These are phyloP conservation scores for Tetrastigma voinierianum DNA, from an alignment of 164 flowering plant genomes.

Conservation along the genomic window DNA sequence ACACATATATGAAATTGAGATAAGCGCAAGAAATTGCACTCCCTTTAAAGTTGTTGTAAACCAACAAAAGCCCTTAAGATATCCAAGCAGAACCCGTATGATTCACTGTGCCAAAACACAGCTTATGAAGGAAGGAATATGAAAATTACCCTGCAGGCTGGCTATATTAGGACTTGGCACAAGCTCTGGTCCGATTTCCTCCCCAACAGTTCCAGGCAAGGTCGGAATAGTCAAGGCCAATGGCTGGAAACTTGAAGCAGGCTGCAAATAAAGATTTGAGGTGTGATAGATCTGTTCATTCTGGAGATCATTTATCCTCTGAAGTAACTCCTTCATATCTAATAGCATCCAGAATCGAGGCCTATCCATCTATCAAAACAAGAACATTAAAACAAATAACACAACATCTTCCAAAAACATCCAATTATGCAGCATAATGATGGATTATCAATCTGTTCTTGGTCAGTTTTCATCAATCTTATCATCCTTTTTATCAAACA, in stretches of 20 bases:
- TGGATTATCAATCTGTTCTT: too few relatives aligned
- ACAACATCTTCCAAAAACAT: too few relatives aligned
- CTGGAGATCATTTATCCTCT: constrained; percentile 58
- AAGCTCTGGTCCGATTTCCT: constrained; percentile 54
- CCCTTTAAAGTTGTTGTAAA: too few relatives aligned
- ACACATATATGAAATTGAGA: too few relatives aligned
- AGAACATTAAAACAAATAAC: too few relatives aligned
- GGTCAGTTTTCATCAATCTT: too few relatives aligned
- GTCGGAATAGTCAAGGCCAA: constrained; percentile 52
- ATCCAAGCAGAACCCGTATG: too few relatives aligned
- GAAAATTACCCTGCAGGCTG: constrained; percentile 60
- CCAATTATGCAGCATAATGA: background rate
- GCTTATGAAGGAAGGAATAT: too few relatives aligned
- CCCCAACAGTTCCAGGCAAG: constrained; percentile 56
- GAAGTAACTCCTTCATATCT: constrained; percentile 73
- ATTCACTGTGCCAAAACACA: too few relatives aligned
- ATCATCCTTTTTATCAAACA: too few relatives aligned
- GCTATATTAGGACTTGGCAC: constrained; percentile 48
- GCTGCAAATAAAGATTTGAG: constrained; percentile 34
- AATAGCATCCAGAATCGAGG: constrained; percentile 76
- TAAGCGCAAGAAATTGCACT: too few relatives aligned
- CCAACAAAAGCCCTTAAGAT: too few relatives aligned
- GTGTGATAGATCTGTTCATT: constrained; percentile 50
- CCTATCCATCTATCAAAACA: constrained; percentile 62
- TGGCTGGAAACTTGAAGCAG: constrained; percentile 46